A percentile compares a stretch with the other conserved stretches of the same genome.
Evolutionary conservation across 441 rosid genomes (phyloP).

Genomic region (Metrosideros polymorpha): DNA sequence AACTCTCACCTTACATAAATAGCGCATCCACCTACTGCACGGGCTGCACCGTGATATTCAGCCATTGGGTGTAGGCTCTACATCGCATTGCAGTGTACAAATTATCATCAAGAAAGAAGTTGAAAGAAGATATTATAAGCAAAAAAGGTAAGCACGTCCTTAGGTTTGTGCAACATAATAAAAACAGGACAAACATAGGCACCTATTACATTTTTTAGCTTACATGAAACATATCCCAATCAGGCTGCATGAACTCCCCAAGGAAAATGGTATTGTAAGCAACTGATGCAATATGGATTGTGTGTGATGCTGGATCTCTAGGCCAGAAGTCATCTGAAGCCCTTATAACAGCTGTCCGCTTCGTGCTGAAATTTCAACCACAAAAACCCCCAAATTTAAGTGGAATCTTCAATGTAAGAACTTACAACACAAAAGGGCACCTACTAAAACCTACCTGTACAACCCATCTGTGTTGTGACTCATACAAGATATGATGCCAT

Average conservation of each 20-base stretch:
- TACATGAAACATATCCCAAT: constrained; percentile 77
- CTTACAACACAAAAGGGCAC: not conserved
- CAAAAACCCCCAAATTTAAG: not conserved
- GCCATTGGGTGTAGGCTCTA: constrained; percentile 68
- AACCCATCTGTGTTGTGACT: constrained; percentile 63
- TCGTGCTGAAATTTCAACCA: constrained; percentile 26
- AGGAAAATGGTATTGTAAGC: constrained; percentile 61
- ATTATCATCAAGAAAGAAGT: not conserved
- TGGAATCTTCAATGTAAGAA: not conserved
- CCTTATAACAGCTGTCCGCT: constrained; percentile 40
- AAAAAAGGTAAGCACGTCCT: not conserved
- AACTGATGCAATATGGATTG: constrained; percentile 61
- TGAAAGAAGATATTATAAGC: not conserved
- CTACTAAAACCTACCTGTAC: constrained; percentile 31
- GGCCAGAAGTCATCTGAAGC: constrained; percentile 79
- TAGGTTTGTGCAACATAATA: not conserved
- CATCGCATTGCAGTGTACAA: not conserved
- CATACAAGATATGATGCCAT: constrained; percentile 57
- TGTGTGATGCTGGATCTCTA: constrained; percentile 55
- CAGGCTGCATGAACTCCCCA: constrained; percentile 69
- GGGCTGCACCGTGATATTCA: constrained; percentile 61
- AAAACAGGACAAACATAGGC: not conserved
- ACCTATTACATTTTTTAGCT: not conserved
- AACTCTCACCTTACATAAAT: constrained; percentile 42
- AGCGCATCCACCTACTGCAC: constrained; percentile 59